Evolutionary conservation across 805 yeast species (phyloP), one percentile per base, ranked within the genome.

Genomic region (Yarrowia bubula): DNA sequence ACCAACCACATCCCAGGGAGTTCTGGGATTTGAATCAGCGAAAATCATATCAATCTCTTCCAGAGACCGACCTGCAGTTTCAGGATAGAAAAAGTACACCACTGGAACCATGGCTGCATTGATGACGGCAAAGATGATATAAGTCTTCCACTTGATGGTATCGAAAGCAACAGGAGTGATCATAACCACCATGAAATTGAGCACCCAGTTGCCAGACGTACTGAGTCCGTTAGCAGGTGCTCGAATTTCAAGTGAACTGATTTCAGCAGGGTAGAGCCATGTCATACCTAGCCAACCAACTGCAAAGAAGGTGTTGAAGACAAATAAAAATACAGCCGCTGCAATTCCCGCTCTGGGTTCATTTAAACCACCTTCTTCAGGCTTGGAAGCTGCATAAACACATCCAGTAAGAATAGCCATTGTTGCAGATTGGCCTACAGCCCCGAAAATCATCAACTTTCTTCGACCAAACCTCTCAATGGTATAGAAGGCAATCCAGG

Each of bases 391-490:
- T 2, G 58, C 33, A 13, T 37, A 37, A 4, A 51, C 43, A 15
- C 38, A 32, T 32, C 66, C 66, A 3, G 60, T 48, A 14, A 69
- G 66, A 31, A 70, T 66, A 6, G 65, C 71, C 70, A 68, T 70
- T 17, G 70, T 75, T 37, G 75, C 65, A 64, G 80, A 81, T 75
- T 81, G 84, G 66, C 92, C 86, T 1, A 81, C 70, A 4, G 93
- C 96, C 2, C 98, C 99, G 66, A 78, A 72, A 58, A 85, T 75
- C 69, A 86, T 70, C 15, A 90, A 79, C 67, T 81, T 82, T 60
- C 98, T 79, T 70, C 98, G 83, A 64, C 98, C 98, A 35, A 86
- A 63, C 13, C 65, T 38, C 32, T 70, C 72, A 33, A 70, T 68
- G 14, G 69, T 66, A 18, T 33, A 68, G 62, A 65, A 80, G 0